Percentiles rank a stretch among this genome's conserved stretches.
Evolutionary conservation across 176 grass and related monocot genomes (phyloP).

Genomic region (Secale cereale): DNA sequence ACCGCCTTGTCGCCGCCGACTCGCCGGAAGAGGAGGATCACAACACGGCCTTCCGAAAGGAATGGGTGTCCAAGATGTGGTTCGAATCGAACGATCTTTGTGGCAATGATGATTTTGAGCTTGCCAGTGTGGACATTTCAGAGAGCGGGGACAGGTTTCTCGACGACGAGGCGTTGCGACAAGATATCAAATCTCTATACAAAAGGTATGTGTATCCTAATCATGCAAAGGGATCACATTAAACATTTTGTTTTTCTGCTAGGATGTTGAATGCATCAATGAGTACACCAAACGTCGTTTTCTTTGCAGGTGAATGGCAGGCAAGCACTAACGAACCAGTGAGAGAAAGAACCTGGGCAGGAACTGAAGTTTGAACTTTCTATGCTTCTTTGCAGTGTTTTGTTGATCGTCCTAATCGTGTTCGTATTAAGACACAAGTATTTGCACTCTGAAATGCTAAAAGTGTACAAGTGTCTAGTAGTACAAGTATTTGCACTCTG

Average conservation of each 20-base stretch:
- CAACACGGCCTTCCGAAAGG: constrained; percentile 56
- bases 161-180: constrained; percentile 33
- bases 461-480: too few species aligned
- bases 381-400: background rate
- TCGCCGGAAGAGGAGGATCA: constrained; percentile 74
- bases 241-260: background rate
- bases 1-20: constrained; percentile 53
- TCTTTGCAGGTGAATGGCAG: constrained; percentile 17
- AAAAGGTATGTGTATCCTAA: constrained; percentile 48
- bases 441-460: background rate
- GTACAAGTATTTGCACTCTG: too few species aligned
- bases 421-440: too few species aligned
- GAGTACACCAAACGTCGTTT: too few species aligned
- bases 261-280: background rate
- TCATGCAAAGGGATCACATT: background rate
- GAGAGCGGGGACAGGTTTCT: constrained; percentile 55
- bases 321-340: background rate
- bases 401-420: too few species aligned
- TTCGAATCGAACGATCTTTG: constrained; percentile 61
- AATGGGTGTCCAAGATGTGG: constrained; percentile 73
- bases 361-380: background rate
- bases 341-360: background rate
- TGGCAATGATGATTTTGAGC: constrained; percentile 39
- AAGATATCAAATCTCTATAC: constrained; percentile 55
- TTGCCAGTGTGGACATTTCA: constrained; percentile 41